phyloP scores from a whole-genome alignment of 257 asterid genomes.

The Solanum bulbocastanum region DNA sequence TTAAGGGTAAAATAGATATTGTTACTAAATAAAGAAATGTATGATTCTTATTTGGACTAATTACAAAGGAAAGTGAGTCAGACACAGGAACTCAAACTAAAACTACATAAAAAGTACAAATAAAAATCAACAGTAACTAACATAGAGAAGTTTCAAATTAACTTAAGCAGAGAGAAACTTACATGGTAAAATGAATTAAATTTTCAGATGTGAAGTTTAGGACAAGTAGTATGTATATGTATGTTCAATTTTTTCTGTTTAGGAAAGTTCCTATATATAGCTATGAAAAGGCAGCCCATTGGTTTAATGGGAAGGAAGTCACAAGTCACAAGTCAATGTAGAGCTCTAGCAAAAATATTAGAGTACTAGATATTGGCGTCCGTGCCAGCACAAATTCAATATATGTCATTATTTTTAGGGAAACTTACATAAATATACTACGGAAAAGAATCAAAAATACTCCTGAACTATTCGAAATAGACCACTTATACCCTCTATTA shows the following conservation, averaged over 20 bases:
- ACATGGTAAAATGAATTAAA: not conserved
- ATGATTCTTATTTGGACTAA: no score
- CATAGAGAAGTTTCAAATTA: not conserved
- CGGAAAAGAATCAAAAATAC: no score
- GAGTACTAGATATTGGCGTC: no score
- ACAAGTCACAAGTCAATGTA: not conserved
- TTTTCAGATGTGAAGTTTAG: not conserved
- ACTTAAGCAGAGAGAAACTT: not conserved
- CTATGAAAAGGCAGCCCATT: not conserved
- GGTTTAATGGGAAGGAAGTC: not conserved
- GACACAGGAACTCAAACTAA: not conserved
- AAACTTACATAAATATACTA: no score
- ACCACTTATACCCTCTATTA: no score
- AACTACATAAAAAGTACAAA: not conserved
- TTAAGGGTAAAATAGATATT: rapidly evolving
- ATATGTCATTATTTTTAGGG: no score
- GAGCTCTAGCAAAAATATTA: not conserved
- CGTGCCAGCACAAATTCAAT: no score
- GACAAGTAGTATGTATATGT: not conserved
- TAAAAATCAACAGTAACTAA: no score
- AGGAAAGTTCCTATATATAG: not conserved
- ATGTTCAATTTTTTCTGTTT: not conserved
- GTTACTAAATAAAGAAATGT: no score
- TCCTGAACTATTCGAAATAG: no score
- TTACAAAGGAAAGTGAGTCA: no score